These are phyloP conservation scores for Colletotrichum viniferum DNA, from an alignment of 2,329 filamentous ascomycete genomes.

Conservation along the genomic window DNA sequence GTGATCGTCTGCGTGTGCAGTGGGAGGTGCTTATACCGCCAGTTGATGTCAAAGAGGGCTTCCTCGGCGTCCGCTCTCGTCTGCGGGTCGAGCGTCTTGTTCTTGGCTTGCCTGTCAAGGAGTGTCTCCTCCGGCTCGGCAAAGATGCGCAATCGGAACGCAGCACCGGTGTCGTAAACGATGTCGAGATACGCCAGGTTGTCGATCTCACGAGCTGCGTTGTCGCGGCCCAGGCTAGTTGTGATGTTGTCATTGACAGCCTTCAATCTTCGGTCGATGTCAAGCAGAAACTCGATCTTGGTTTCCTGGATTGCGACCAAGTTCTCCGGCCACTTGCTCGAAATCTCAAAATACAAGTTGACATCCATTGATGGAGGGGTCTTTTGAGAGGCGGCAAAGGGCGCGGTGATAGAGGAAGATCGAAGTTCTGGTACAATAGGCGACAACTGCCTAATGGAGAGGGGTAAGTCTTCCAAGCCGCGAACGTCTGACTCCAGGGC, in stretches of 20 bases:
- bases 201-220: slow-evolving; percentile 67
- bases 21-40: slow-evolving; percentile 73
- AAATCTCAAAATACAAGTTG: slow-evolving; percentile 90
- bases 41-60: slow-evolving; percentile 73
- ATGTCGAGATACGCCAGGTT: slow-evolving; percentile 88
- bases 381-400: slow-evolving; percentile 50
- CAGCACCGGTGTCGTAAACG: slow-evolving; percentile 70
- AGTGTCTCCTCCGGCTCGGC: slow-evolving; percentile 86
- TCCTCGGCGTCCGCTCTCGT: slow-evolving; percentile 71
- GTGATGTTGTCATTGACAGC: slow-evolving; percentile 63
- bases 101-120: slow-evolving; percentile 78
- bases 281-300: slow-evolving; percentile 87
- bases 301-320: slow-evolving; percentile 89
- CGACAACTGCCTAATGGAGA: slow-evolving; percentile 83
- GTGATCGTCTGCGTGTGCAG: slow-evolving; percentile 82
- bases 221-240: slow-evolving; percentile 81
- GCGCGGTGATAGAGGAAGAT: slow-evolving; percentile 68
- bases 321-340: slow-evolving; percentile 92
- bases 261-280: slow-evolving; percentile 73
- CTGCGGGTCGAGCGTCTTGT: slow-evolving; percentile 69
- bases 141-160: slow-evolving; percentile 86
- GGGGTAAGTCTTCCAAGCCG: slow-evolving; percentile 78
- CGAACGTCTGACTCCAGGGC: slow-evolving; percentile 79
- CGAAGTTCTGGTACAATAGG: slow-evolving; percentile 75
- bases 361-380: slow-evolving; percentile 70